These are phyloP conservation scores for Aureobasidium sp. DNA, from an alignment of 2,329 filamentous ascomycete genomes.

Conservation along the genomic window DNA sequence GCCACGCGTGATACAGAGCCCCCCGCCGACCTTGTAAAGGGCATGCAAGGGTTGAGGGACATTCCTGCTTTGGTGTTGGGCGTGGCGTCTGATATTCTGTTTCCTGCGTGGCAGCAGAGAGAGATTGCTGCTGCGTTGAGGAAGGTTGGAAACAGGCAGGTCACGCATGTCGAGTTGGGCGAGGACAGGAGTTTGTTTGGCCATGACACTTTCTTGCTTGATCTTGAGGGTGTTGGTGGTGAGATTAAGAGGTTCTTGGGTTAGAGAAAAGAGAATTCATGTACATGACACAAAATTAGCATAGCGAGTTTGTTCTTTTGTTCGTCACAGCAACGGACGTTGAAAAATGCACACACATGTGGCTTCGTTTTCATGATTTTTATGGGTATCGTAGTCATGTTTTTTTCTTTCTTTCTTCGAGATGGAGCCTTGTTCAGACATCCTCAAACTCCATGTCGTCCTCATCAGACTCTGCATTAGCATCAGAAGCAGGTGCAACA, in stretches of 20 bases:
- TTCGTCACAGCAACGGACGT: too few relatives aligned
- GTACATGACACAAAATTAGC: not conserved
- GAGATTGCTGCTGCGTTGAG: slow-evolving; percentile 83
- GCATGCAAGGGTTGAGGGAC: slow-evolving; percentile 63
- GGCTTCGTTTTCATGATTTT: not conserved
- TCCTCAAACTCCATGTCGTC: slow-evolving; percentile 44
- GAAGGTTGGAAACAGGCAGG: slow-evolving; percentile 67
- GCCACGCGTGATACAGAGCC: slow-evolving; percentile 40
- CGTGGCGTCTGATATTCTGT: slow-evolving; percentile 91
- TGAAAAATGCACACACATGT: too few relatives aligned
- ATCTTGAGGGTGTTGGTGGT: slow-evolving; percentile 85
- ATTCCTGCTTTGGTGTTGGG: slow-evolving; percentile 85
- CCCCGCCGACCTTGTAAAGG: slow-evolving; percentile 71
- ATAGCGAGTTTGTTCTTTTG: not conserved
- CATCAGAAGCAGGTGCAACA: slow-evolving; percentile 22
- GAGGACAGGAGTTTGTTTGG: slow-evolving; percentile 93
- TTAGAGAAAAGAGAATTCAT: slow-evolving; percentile 30
- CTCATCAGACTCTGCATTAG: slow-evolving; percentile 40
- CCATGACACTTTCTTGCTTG: slow-evolving; percentile 91
- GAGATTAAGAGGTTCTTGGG: slow-evolving; percentile 72
- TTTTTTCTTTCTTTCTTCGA: too few relatives aligned
- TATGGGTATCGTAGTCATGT: slow-evolving; percentile 6
- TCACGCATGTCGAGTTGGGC: slow-evolving; percentile 84
- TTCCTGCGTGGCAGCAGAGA: slow-evolving; percentile 95
- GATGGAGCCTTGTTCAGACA: slow-evolving; percentile 25